Percentiles rank a stretch among this genome's conserved stretches.
These are phyloP conservation scores for Ceratocystis colombiana DNA, from an alignment of 2,329 filamentous ascomycete genomes.

Conservation along the genomic window DNA sequence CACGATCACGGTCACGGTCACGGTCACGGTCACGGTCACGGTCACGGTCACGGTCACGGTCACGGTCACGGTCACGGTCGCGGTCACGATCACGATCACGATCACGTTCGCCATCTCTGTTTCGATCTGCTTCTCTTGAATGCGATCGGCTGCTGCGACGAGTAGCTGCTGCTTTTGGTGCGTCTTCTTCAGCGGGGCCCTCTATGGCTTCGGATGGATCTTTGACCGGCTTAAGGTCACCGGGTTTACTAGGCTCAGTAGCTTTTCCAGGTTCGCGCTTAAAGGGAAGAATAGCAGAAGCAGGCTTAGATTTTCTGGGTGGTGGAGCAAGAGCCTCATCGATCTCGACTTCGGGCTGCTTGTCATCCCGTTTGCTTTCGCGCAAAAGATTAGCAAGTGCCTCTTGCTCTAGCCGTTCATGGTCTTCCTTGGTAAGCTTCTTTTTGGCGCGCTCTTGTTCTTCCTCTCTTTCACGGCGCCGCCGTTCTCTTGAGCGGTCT, in stretches of 20 bases:
- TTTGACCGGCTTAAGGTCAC: slow-evolving; percentile 31
- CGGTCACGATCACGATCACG: neutral
- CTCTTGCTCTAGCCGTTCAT: slow-evolving; percentile 48
- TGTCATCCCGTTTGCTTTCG: slow-evolving; percentile 45
- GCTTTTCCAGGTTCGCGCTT: slow-evolving; percentile 32
- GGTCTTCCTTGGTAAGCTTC: slow-evolving; percentile 48
- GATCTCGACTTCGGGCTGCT: slow-evolving; percentile 47
- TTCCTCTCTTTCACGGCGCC: slow-evolving; percentile 33
- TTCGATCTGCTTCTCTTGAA: neutral
- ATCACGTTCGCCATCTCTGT: neutral
- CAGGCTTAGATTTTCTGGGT: slow-evolving; percentile 42
- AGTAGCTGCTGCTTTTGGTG: neutral
- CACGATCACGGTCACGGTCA: neutral
- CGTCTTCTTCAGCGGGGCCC: slow-evolving; percentile 17
- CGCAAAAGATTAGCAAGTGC: slow-evolving; percentile 49
- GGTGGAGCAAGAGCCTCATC: slow-evolving; percentile 48
- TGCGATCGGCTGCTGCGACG: slow-evolving; percentile 11
- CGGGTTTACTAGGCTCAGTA: slow-evolving; percentile 36
- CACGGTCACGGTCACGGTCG: neutral
- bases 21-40: neutral
- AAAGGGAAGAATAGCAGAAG: slow-evolving; percentile 51
- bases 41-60: neutral
- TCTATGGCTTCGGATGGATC: slow-evolving; percentile 32
- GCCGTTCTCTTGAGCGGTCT: slow-evolving; percentile 30
- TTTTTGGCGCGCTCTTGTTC: slow-evolving; percentile 41